Conservation (phyloP, 176 grass and related monocot species). For the Otatea glauca region DNA sequence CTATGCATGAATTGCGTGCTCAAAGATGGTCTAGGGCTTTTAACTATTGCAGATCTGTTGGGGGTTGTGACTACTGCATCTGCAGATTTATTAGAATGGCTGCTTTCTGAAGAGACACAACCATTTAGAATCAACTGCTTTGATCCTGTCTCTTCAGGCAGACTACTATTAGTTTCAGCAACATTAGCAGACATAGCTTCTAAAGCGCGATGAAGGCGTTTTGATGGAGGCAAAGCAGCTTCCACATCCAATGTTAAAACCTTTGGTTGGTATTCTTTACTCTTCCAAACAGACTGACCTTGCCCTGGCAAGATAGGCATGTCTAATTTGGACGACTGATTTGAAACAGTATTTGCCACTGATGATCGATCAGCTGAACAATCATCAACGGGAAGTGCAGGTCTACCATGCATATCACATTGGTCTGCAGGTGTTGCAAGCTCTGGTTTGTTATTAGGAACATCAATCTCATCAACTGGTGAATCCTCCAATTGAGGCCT, state of each 20-base stretch:
- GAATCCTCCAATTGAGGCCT: conserved; percentile 59
- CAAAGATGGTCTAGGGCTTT: conserved; percentile 32
- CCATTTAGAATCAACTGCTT: conserved; percentile 50
- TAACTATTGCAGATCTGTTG: conserved; percentile 39
- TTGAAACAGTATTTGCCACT: conserved; percentile 42
- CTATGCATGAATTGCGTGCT: conserved; percentile 38
- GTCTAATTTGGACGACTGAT: conserved; percentile 38
- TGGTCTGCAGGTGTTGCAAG: conserved; percentile 23
- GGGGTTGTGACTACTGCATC: conserved; percentile 35
- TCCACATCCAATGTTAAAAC: conserved; percentile 76
- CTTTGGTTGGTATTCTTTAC: conserved; percentile 62
- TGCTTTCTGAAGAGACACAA: conserved; percentile 30
- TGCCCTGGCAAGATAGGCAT: conserved; percentile 40
- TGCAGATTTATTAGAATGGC: conserved; percentile 35
- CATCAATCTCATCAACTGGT: conserved; percentile 39
- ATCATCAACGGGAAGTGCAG: conserved; percentile 32
- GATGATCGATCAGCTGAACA: conserved; percentile 9
- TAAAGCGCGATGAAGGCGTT: conserved; percentile 96
- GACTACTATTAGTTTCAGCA: conserved; percentile 59
- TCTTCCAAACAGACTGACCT: conserved; percentile 58
- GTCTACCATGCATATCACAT: conserved; percentile 29
- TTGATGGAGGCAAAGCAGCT: conserved; percentile 98
- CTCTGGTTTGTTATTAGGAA: conserved; percentile 41
- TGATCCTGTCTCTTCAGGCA: conserved; percentile 42
- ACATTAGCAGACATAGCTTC: conserved; percentile 98